Evolutionary conservation across 2,329 filamentous ascomycete species (phyloP), one percentile per base, ranked within the genome.

Genomic region (Ceratocystis cubensis): DNA sequence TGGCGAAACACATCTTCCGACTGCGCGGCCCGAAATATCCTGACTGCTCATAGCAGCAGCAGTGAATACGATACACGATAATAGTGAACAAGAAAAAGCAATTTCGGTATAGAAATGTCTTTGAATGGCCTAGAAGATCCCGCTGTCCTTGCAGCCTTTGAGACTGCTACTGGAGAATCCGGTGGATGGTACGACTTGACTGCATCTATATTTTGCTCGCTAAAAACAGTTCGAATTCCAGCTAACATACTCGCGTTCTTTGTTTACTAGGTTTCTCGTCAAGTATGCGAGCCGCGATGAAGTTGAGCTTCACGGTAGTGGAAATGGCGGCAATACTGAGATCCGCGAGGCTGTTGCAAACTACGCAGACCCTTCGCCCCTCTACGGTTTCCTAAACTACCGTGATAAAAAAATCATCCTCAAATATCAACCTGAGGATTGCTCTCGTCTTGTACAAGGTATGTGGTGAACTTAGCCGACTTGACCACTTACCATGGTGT

Each of bases 391-490:
- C 74, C 78, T 99, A 71, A 86, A 89, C 72, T 97, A 96, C 76
- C 83, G 93, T 66, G 86, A 92, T 73, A 85, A 91, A 74, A 96
- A 91, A 76, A 88, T 97, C 62, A 78, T 99, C 68, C 83, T 99
- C 75, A 96, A 94, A 78, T 96, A 94, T 75, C 82, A 96, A 69
- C 94, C 93, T 0, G 90, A 96, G 68, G 89, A 87, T 68, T 93
- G 92, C 70, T 97, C 94, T 69, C 84, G 94, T 72, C 80, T 99
- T 66, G 80, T 99, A 65, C 89, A 96, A 88, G 94, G 94, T 96
- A 77, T 71, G 84, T 75, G 22, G 28, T 33, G 28, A 8, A 17
- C 28, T 7, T 53, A 1, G 3, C 46, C 6, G 46, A 50, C 3
- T 10, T 41, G 13, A 4, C 3, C 4, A 13, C 13, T 10, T 15